phyloP scores from a whole-genome alignment of 2,329 filamentous ascomycete genomes.

The Colletotrichum simmondsii region DNA sequence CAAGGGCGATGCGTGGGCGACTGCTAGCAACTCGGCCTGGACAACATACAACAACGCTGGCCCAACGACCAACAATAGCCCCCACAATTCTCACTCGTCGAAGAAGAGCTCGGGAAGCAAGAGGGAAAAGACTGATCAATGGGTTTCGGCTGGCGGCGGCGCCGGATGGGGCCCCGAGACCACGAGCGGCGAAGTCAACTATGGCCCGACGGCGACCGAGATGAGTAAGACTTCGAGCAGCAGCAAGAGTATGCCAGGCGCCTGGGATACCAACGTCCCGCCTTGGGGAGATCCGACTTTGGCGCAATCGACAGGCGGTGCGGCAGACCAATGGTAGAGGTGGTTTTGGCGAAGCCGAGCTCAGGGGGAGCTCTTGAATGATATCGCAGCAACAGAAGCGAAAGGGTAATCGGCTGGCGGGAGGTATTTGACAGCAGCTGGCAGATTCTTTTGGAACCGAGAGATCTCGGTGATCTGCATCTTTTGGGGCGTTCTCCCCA shows the following conservation, averaged over 20 bases:
- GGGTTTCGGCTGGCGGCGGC: constrained; percentile 4
- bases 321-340: constrained; percentile 21
- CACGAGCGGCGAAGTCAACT: constrained; percentile 16
- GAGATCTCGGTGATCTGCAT: background rate
- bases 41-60: constrained; percentile 22
- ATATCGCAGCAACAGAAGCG: background rate
- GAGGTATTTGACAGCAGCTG: background rate
- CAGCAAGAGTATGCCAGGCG: constrained; percentile 35
- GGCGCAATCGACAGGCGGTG: constrained; percentile 26
- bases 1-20: constrained; percentile 5
- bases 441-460: background rate
- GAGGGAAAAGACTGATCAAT: constrained; percentile 6
- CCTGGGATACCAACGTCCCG: constrained; percentile 13
- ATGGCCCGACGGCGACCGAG: constrained; percentile 16
- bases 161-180: constrained; percentile 25
- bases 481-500: background rate
- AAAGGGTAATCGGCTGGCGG: background rate
- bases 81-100: constrained; percentile 17
- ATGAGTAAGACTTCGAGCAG: constrained; percentile 25
- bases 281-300: constrained; percentile 30
- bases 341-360: background rate
- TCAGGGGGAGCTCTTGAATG: background rate
- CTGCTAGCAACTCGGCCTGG: constrained; percentile 16
- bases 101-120: constrained; percentile 6
- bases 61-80: constrained; percentile 20